These are phyloP conservation scores for Pseudohyphozyma bogoriensis DNA, from an alignment of 768 basidiomycete species.

Conservation along the genomic window DNA sequence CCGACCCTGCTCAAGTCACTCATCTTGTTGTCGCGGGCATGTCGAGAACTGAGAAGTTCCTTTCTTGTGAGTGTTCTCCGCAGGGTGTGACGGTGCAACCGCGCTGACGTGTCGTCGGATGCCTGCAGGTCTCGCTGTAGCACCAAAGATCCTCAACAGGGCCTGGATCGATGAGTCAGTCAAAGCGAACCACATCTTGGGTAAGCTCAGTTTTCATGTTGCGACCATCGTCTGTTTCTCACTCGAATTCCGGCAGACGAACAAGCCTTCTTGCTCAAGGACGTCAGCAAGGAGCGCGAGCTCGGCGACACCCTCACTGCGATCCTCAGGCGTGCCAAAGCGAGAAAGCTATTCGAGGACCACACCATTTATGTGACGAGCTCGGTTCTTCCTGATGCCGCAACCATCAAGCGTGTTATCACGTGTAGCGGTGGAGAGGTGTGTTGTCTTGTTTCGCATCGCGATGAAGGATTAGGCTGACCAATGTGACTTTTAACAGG, in stretches of 20 bases:
- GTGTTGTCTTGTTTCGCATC: not conserved
- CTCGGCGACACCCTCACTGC: constrained; percentile 56
- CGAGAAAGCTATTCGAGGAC: constrained; percentile 53
- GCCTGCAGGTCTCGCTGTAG: constrained; percentile 49
- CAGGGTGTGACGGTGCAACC: no score
- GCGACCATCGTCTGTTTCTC: not conserved
- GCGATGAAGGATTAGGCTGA: no score
- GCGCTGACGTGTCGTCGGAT: not conserved
- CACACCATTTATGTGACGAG: constrained; percentile 67
- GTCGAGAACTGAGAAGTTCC: constrained; percentile 77
- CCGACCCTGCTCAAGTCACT: constrained; percentile 58
- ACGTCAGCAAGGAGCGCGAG: constrained; percentile 55
- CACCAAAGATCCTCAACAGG: constrained; percentile 53
- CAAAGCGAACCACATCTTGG: constrained; percentile 50
- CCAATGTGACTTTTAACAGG: not conserved
- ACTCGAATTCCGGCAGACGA: constrained; percentile 47
- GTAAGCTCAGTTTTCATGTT: constrained; percentile 38
- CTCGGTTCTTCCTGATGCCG: constrained; percentile 50
- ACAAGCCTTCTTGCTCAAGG: constrained; percentile 50
- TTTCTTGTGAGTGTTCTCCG: constrained; percentile 45
- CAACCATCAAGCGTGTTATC: constrained; percentile 56
- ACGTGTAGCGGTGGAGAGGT: constrained; percentile 63
- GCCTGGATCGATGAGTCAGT: constrained; percentile 61
- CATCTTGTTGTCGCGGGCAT: constrained; percentile 63
- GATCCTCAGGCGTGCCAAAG: constrained; percentile 52